A percentile compares a stretch with the other conserved stretches of the same genome.
phyloP scores from a whole-genome alignment of 345 rosid species.

The Citrus australasica region DNA sequence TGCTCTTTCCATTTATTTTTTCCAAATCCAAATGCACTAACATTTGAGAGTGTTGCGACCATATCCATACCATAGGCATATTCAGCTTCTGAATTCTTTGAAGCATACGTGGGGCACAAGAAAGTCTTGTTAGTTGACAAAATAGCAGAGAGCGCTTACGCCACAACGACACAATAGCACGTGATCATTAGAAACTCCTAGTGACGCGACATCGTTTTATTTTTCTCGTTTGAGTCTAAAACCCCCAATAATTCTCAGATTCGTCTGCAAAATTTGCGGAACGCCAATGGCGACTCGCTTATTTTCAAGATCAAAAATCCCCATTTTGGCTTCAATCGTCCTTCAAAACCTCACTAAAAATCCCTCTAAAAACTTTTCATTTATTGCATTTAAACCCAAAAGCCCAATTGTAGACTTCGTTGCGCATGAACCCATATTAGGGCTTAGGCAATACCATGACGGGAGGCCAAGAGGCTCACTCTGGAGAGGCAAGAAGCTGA shows the following conservation, averaged over 20 bases:
- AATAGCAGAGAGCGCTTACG: too few relatives aligned
- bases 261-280: background rate
- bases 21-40: background rate
- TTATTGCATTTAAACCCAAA: conserved; percentile 21
- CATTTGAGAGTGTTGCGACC: background rate
- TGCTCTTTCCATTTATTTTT: background rate
- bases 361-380: conserved; percentile 11
- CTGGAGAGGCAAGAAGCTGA: conserved; percentile 91
- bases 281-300: conserved; percentile 44
- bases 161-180: background rate
- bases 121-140: too few relatives aligned
- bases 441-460: conserved; percentile 60
- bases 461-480: conserved; percentile 96
- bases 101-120: background rate
- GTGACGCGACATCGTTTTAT: background rate
- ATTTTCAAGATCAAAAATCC: conserved; percentile 40
- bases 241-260: background rate
- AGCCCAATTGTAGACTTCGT: background rate
- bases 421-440: conserved; percentile 20
- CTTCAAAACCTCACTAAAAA: conserved; percentile 28
- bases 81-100: background rate
- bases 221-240: background rate
- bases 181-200: background rate
- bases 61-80: background rate
- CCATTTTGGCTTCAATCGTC: conserved; percentile 28